phyloP scores from a whole-genome alignment of 148 eudicot genomes.

The Salicornia ramosissima region DNA sequence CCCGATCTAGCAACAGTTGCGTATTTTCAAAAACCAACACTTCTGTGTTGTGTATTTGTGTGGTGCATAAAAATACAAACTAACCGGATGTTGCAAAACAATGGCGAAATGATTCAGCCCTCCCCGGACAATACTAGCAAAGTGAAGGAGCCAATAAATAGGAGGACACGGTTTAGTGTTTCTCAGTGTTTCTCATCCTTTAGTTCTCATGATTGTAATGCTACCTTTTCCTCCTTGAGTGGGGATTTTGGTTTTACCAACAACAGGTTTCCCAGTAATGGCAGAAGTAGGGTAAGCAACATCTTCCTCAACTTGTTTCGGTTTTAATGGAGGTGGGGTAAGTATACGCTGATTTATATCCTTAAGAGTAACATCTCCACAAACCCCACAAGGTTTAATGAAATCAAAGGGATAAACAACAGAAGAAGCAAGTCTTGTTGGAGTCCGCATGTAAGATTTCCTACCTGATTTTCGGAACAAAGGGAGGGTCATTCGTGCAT shows the following conservation, averaged over 20 bases:
- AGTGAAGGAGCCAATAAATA: constrained; percentile 5
- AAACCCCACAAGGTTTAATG: constrained; percentile 71
- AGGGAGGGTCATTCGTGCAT: no score
- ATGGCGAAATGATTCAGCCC: no score
- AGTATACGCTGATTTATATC: constrained; percentile 81
- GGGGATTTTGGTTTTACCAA: constrained; percentile 86
- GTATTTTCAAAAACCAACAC: constrained; percentile 6
- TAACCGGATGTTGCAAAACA: background rate
- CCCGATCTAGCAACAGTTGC: background rate
- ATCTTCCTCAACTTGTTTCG: constrained; percentile 41
- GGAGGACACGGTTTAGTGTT: background rate
- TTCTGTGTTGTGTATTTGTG: no score
- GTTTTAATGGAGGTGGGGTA: constrained; percentile 60
- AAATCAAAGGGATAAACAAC: constrained; percentile 80
- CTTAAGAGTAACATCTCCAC: constrained; percentile 79
- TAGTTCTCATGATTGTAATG: constrained; percentile 96
- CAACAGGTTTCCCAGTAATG: constrained; percentile 86
- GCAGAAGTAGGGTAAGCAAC: constrained; percentile 72
- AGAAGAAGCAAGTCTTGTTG: constrained; percentile 59
- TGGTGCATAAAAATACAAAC: no score
- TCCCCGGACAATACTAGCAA: no score
- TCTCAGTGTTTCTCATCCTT: constrained; percentile 76
- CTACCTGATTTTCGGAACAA: constrained; percentile 40
- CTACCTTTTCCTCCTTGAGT: constrained; percentile 97
- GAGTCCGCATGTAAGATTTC: constrained; percentile 65